phyloP scores from a whole-genome alignment of 169 alveolate genomes.

The Blepharisma undulans region DNA sequence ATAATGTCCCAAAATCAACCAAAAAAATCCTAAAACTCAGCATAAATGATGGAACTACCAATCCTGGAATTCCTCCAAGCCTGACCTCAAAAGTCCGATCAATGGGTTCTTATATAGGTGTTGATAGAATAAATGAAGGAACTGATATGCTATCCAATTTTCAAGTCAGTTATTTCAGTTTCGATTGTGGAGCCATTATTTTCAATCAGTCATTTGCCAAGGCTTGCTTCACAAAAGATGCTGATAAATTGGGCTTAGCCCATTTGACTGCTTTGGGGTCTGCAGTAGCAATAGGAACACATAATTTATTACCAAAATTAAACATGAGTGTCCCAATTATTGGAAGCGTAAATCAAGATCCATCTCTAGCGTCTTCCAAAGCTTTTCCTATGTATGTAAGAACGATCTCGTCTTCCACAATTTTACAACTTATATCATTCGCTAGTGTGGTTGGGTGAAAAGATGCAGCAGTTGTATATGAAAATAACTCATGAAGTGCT shows the following conservation, averaged over 20 bases:
- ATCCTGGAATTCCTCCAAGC: not conserved
- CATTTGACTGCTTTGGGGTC: not conserved
- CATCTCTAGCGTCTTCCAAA: not conserved
- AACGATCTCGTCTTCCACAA: not conserved
- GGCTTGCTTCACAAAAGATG: not conserved
- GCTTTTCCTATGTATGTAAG: not conserved
- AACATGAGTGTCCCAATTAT: not conserved
- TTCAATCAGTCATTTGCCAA: not conserved
- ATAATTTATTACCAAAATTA: not conserved
- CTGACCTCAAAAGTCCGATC: not conserved
- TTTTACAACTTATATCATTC: not conserved
- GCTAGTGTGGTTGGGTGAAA: not conserved
- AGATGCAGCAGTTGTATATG: not conserved
- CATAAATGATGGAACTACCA: not conserved
- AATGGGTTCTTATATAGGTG: not conserved
- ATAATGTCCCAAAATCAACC: not conserved
- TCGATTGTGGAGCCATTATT: not conserved
- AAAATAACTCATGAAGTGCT: not conserved
- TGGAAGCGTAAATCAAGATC: not conserved
- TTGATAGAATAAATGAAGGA: not conserved
- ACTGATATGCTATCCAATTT: not conserved
- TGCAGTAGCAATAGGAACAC: not conserved
- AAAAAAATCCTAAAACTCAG: not conserved
- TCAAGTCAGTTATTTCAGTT: not conserved
- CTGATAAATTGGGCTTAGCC: not conserved